Evolutionary conservation across 176 grass and related monocot species (phyloP).

Genomic region (Bonia amplexicaulis): DNA sequence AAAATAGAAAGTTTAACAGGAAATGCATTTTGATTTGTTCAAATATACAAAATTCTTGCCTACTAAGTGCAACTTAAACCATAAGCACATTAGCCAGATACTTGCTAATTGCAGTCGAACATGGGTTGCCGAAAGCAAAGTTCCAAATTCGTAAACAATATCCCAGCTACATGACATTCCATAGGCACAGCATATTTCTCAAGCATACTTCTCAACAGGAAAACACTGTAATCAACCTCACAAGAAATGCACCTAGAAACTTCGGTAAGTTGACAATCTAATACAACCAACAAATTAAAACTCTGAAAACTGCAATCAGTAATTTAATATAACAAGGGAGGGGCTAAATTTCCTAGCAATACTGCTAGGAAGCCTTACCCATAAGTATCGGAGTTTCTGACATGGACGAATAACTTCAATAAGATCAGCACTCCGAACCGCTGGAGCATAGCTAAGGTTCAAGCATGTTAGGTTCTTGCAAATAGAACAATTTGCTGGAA

Average conservation of each 20-base stretch:
- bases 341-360: neutral
- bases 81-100: neutral
- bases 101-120: neutral
- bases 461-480: slow-evolving; percentile 51
- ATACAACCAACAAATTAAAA: slow-evolving; percentile 6
- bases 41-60: neutral
- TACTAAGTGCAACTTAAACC: neutral
- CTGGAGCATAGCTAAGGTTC: slow-evolving; percentile 61
- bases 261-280: slow-evolving; percentile 12
- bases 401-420: slow-evolving; percentile 48
- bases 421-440: slow-evolving; percentile 32
- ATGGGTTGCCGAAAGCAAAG: neutral
- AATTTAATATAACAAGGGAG: slow-evolving; percentile 1
- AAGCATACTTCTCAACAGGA: neutral
- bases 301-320: neutral
- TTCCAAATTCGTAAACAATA: neutral
- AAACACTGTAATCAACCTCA: neutral
- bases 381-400: slow-evolving; percentile 51
- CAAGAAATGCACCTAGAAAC: neutral
- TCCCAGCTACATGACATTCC: neutral
- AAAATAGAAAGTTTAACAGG: neutral
- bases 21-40: neutral
- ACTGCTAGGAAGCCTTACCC: slow-evolving; percentile 40
- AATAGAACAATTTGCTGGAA: slow-evolving; percentile 27
- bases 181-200: neutral